Evolutionary conservation across 805 yeast genomes (phyloP).

Genomic region (Metschnikowia hibisci): DNA sequence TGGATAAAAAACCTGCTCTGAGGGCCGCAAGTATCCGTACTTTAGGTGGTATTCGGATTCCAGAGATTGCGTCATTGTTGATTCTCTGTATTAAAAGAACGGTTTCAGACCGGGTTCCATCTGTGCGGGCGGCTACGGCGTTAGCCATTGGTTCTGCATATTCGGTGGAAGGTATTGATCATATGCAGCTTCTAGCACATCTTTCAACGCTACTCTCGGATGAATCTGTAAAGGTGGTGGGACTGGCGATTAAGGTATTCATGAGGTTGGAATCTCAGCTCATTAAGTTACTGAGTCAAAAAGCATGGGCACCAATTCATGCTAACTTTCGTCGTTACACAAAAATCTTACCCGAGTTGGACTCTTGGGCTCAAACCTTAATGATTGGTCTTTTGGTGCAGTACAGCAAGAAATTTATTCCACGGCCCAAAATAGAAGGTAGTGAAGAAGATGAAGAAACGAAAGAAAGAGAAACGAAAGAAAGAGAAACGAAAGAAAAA

Average conservation of each 20-base stretch:
- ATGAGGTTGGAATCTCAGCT: slow-evolving; percentile 35
- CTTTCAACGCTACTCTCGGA: slow-evolving; percentile 61
- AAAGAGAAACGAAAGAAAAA: slow-evolving; percentile 33
- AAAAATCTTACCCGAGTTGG: slow-evolving; percentile 46
- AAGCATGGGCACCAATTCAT: slow-evolving; percentile 61
- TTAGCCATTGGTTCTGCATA: slow-evolving; percentile 63
- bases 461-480: slow-evolving; percentile 39
- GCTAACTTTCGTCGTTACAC: slow-evolving; percentile 62
- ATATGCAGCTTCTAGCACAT: slow-evolving; percentile 46
- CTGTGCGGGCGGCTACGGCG: slow-evolving; percentile 78
- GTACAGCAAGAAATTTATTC: slow-evolving; percentile 60
- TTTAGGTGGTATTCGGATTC: slow-evolving; percentile 76
- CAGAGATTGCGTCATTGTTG: slow-evolving; percentile 77
- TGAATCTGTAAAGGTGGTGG: slow-evolving; percentile 60
- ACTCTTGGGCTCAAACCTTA: slow-evolving; percentile 66
- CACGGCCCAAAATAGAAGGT: slow-evolving; percentile 45
- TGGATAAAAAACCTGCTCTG: slow-evolving; percentile 62
- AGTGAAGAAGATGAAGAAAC: slow-evolving; percentile 28
- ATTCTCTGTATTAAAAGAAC: slow-evolving; percentile 68
- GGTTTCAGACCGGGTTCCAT: slow-evolving; percentile 64
- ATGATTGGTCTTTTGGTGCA: slow-evolving; percentile 60
- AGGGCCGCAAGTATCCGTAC: slow-evolving; percentile 75
- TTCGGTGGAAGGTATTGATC: slow-evolving; percentile 35
- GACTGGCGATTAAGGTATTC: slow-evolving; percentile 60
- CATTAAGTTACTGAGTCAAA: slow-evolving; percentile 24